Percentiles rank a stretch among this genome's conserved stretches.
Evolutionary conservation across 805 yeast genomes (phyloP).

Genomic region (Suhomyces vadensis): DNA sequence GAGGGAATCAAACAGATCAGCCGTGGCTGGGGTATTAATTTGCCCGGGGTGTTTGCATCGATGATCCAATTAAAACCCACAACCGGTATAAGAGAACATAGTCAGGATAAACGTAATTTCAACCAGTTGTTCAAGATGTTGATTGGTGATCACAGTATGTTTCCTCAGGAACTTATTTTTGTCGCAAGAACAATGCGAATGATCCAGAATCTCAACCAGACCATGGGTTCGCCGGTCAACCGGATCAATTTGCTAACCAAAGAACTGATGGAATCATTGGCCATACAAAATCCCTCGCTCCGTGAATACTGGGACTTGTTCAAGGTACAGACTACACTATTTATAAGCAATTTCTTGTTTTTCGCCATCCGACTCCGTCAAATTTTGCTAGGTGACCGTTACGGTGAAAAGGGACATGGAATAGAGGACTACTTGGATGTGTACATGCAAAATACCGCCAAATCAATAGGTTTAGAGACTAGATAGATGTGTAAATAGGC

Average conservation of each 20-base stretch:
- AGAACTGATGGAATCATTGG: slow-evolving; percentile 45
- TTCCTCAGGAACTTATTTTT: slow-evolving; percentile 67
- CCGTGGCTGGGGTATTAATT: slow-evolving; percentile 66
- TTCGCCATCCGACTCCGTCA: slow-evolving; percentile 34
- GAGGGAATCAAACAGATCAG: slow-evolving; percentile 51
- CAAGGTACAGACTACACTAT: slow-evolving; percentile 23
- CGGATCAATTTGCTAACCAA: slow-evolving; percentile 62
- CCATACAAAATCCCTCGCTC: background rate
- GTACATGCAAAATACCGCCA: slow-evolving; percentile 43
- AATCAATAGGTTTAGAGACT: slow-evolving; percentile 43
- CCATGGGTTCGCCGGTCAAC: slow-evolving; percentile 72
- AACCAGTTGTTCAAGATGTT: slow-evolving; percentile 54
- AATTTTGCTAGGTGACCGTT: slow-evolving; percentile 30
- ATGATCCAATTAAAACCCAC: slow-evolving; percentile 53
- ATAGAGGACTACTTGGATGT: slow-evolving; percentile 49
- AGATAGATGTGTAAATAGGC: no score
- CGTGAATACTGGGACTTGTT: slow-evolving; percentile 18
- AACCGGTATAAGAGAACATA: background rate
- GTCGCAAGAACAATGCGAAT: slow-evolving; percentile 72
- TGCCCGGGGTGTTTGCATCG: slow-evolving; percentile 61
- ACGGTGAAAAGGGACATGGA: slow-evolving; percentile 36
- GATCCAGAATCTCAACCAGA: slow-evolving; percentile 67
- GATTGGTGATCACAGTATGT: slow-evolving; percentile 59
- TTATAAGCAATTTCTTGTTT: slow-evolving; percentile 35
- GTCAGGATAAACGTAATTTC: slow-evolving; percentile 22